Evolutionary conservation across 2,329 filamentous ascomycete species (phyloP), one percentile per base, ranked within the genome.

Genomic region (Penicillium psychrosexuale): DNA sequence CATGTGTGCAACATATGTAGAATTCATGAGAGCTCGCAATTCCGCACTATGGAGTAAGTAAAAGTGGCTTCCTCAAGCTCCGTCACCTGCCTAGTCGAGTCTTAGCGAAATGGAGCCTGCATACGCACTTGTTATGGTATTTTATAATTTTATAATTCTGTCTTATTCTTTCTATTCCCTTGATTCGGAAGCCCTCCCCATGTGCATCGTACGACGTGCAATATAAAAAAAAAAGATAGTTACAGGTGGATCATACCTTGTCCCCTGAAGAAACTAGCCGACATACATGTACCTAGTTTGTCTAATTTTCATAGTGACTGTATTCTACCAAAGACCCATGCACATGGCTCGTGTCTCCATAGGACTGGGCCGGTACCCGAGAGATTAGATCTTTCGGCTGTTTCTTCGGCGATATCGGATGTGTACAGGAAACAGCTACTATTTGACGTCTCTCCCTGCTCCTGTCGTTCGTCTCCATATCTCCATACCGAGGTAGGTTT

Each of bases 71-170:
- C 22, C 15, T 9, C 24, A 19, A 19, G 19, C 30, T 46, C 42
- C 34, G 34, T 52, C 43, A 47, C 42, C 49, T 52, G 50, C 50
- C 50, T 52, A 52, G 42, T 46, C 33, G 22, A 50, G 51, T 51
- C 24, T 6, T 49, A 37, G 37, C 45, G 51, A 53, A 30, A 53
- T 48, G 51, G 44, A 27, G 44, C 28, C 12, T 28, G 38, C 19
- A 31, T 53, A 42, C 50, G 50, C 42, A 47, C 43, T 47, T 47
- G 36, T 48, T 30, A 37, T 33, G 30, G 43, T 34, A 34, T 24
- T 28, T 42, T 17, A 2, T 42, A 17, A 27, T 9, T 9, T n/a
- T 27, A 8, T n/a, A 9, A n/a, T 5, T 37, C 9, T 12, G 22
- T 12, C 19, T 44, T 30, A 30, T 30, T 12, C 15, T n/a, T 11